Evolutionary conservation across 345 rosid species (phyloP), one percentile per base, ranked within the genome.

Genomic region (Lepidium africanum): DNA sequence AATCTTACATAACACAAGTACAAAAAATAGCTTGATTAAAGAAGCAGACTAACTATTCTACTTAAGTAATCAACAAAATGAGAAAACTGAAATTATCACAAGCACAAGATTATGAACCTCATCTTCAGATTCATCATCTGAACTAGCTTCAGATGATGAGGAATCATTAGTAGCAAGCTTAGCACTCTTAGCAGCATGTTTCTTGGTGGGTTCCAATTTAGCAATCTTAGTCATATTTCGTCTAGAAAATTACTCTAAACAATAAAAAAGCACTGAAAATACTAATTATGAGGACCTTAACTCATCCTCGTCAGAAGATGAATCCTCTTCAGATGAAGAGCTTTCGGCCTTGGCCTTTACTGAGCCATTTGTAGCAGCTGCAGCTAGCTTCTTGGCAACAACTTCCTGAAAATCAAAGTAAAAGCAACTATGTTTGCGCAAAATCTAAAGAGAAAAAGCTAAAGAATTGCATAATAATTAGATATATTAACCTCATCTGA

Each of bases 241-340:
- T 36, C 10, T 5, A 6, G 30, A 5, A 38, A 12, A 7, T 11
- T 15, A 41, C 0, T 5, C 9, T 7, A 38, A 13, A 4, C 5
- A 1, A 0, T 6, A 30, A 30, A 7, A 10, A 46, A 2, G 13
- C 9, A 48, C 16, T 3, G 11, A 8, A 5, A 7, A 17, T 19
- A 5, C 10, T 6, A 33, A 1, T 17, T 32, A 9, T 45, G 27
- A 16, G 38, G 10, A 27, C 45, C 60, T 45, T 49, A 81, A 85
- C 41, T 79, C 78, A 41, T 77, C 86, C 38, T 79, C 78, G 45
- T 77, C 79, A 1, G 73, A 65, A 14, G 79, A 80, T 5, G 87
- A 79, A 1, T 82, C 87, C 11, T 76, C 79, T 56, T 81, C 56
- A 17, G 78, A 76, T 0, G 84, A 82, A 27, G 81, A 74, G 74